Evolutionary conservation across 345 rosid genomes (phyloP), one percentile per base, ranked within the genome.

Genomic region (Nephelium lappaceum): DNA sequence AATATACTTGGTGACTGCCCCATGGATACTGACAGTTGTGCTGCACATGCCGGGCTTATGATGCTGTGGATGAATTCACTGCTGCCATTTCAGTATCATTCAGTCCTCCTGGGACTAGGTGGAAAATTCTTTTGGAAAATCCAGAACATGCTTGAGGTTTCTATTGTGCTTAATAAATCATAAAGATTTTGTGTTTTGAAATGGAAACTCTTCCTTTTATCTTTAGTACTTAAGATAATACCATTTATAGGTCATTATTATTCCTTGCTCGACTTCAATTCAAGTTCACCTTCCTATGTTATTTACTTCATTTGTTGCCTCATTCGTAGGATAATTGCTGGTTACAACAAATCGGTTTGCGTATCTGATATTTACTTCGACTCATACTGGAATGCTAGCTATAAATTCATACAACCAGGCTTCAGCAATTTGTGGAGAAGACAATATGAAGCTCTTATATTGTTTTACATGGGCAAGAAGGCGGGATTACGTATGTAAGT

Each of bases 41-140:
- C 25, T 94, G 98, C 81, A 92, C 99, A 1, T 96, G 94, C 74
- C 92, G 98, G 67, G 99, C 99, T 68, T 96, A 92, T 85, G 97
- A 96, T 92, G 92, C 94, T 31, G 87, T 92, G 82, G 98, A 96
- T 85, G 99, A 96, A 85, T 92, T 95, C 49, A 90, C 31, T 76
- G 97, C 99, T 77, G 98, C 98, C 69, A 82, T 91, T 83, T 94
- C 99, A 60, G 69, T 90, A 81, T 91, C 95, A 77, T 91, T 96
- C 70, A 94, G 92, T 85, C 94, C 97, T 58, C 84, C 83, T 10
- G 99, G 99, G 39, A 87, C 89, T 96, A 87, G 88, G 94, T 65
- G 79, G 73, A 47, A 51, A 19, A 41, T 24, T 71, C 41, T 67
- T 0, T 51, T 73, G 64, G 3, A 73, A 5, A 49, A 49, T 10